Conservation (phyloP, 2,329 filamentous ascomycete genomes). For the Epichloe amarillans region DNA sequence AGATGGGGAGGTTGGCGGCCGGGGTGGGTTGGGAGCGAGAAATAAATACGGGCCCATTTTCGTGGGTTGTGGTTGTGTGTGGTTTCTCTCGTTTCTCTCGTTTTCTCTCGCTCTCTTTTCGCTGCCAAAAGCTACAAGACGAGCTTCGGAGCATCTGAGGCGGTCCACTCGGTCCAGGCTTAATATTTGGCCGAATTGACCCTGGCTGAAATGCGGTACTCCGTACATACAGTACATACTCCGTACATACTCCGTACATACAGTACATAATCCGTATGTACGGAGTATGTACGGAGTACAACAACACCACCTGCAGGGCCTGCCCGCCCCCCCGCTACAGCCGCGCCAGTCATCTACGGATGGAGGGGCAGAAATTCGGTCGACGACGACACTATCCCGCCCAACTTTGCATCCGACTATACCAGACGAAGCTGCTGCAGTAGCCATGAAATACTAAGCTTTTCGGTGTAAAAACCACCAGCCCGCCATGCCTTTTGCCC, state of each 20-base stretch:
- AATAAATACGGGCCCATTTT: constrained; percentile 6
- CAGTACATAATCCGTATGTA: too few species aligned
- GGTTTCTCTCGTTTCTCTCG: not conserved
- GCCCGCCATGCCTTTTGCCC: constrained; percentile 45
- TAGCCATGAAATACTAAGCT: not conserved
- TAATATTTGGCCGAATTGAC: not conserved
- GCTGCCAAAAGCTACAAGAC: not conserved
- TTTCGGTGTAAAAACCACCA: not conserved
- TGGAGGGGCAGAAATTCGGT: constrained; percentile 4
- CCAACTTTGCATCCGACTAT: not conserved
- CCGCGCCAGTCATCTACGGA: not conserved
- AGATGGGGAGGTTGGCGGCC: not conserved
- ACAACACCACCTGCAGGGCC: too few species aligned
- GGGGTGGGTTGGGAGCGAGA: constrained; percentile 6
- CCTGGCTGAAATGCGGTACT: not conserved
- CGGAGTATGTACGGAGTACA: too few species aligned
- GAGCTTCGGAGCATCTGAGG: not conserved
- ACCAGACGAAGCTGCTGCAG: not conserved
- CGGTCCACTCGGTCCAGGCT: not conserved
- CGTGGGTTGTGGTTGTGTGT: not conserved
- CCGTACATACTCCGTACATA: too few species aligned
- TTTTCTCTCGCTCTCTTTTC: not conserved
- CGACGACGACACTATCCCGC: not conserved
- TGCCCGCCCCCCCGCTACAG: too few species aligned
- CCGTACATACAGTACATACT: too few species aligned